phyloP scores from a whole-genome alignment of 2,329 filamentous ascomycete genomes.

The Neonectria faginata region DNA sequence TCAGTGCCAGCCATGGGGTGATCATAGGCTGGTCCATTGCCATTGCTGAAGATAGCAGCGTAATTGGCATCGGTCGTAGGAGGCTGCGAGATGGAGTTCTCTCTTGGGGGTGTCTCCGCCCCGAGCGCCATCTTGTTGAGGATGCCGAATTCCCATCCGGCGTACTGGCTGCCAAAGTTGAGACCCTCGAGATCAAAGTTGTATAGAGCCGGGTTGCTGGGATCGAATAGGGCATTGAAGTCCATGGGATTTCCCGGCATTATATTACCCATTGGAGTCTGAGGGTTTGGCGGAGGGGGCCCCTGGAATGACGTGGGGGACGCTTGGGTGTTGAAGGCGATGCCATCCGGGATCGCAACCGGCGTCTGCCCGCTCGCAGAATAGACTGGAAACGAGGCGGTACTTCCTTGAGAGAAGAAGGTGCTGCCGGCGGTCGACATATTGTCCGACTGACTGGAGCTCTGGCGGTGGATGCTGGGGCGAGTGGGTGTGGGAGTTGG shows the following conservation, averaged over 20 bases:
- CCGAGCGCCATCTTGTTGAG: conserved; percentile 88
- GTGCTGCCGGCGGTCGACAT: conserved; percentile 56
- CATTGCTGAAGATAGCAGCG: conserved; percentile 64
- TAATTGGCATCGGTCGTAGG: conserved; percentile 54
- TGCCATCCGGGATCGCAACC: conserved; percentile 60
- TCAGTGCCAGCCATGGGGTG: conserved; percentile 62
- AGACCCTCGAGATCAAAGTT: conserved; percentile 96
- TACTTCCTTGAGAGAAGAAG: conserved; percentile 62
- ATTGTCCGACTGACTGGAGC: conserved; percentile 61
- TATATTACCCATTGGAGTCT: conserved; percentile 59
- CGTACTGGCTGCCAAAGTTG: conserved; percentile 92
- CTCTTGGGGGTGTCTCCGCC: conserved; percentile 80
- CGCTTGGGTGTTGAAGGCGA: conserved; percentile 73
- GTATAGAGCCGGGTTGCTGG: conserved; percentile 90
- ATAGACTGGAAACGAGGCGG: conserved; percentile 64
- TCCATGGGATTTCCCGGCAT: conserved; percentile 63
- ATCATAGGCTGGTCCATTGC: conserved; percentile 63
- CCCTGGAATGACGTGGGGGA: conserved; percentile 80
- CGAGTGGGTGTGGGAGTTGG: conserved; percentile 62
- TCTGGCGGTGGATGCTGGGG: conserved; percentile 60
- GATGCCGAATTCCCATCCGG: conserved; percentile 95
- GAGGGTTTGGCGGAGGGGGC: conserved; percentile 62
- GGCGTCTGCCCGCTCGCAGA: conserved; percentile 58
- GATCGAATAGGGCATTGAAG: conserved; percentile 81
- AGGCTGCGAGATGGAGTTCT: conserved; percentile 63